A percentile compares a stretch with the other conserved stretches of the same genome.
These are phyloP conservation scores for Rhinocladiella similis DNA, from an alignment of 2,329 filamentous ascomycete species.

Conservation along the genomic window DNA sequence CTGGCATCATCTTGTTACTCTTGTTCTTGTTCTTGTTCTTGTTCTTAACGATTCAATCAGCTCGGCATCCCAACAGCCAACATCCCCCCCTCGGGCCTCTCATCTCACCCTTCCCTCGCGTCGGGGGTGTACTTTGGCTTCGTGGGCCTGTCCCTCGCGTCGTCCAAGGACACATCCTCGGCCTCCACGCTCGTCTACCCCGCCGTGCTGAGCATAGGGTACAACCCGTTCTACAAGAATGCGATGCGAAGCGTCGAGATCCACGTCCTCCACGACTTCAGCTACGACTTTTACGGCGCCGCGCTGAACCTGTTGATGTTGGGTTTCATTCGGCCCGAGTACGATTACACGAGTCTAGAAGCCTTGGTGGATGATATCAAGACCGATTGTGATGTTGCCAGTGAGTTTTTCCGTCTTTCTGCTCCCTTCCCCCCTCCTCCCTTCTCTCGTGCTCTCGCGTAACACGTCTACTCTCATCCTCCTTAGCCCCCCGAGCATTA, in stretches of 20 bases:
- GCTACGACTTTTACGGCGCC: constrained; percentile 78
- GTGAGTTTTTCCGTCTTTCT: not conserved
- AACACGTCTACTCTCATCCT: too few species aligned
- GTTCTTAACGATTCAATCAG: constrained; percentile 44
- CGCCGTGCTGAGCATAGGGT: constrained; percentile 93
- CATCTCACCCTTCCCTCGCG: constrained; percentile 58
- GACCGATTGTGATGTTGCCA: constrained; percentile 82
- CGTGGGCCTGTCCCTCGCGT: constrained; percentile 63
- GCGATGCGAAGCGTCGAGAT: constrained; percentile 79
- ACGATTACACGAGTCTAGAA: constrained; percentile 82
- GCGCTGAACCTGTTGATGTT: constrained; percentile 77
- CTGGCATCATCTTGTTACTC: not conserved
- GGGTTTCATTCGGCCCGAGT: constrained; percentile 86
- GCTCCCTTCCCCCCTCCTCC: too few species aligned
- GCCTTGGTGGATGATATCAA: constrained; percentile 84
- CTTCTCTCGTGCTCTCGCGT: too few species aligned
- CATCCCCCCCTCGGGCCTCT: constrained; percentile 68
- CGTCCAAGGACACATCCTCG: too few species aligned
- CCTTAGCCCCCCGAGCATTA: too few species aligned
- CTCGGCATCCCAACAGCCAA: constrained; percentile 97
- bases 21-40: not conserved
- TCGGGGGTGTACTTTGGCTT: constrained; percentile 95
- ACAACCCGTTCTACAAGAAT: constrained; percentile 98
- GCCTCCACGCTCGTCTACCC: constrained; percentile 60
- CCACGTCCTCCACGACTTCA: constrained; percentile 65